A percentile compares a stretch with the other conserved stretches of the same genome.
phyloP scores from a whole-genome alignment of 345 rosid species.

The Acer campestre region DNA sequence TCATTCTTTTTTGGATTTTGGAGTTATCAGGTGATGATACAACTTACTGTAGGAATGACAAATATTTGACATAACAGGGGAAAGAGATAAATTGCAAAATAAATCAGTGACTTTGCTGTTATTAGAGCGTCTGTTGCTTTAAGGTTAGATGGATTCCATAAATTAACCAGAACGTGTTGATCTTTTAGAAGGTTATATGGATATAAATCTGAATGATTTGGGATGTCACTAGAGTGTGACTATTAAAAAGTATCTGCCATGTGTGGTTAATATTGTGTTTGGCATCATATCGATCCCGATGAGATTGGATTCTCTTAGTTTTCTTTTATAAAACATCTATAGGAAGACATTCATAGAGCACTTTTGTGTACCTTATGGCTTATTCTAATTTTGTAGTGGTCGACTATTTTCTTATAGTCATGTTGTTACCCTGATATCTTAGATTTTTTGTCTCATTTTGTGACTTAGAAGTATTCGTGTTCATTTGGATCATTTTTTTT shows the following conservation, averaged over 20 bases:
- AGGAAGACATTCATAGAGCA: background rate
- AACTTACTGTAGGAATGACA: background rate
- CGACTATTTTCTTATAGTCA: background rate
- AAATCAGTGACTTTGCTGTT: too few species aligned
- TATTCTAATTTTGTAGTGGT: background rate
- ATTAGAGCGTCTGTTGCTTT: too few species aligned
- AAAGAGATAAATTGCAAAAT: background rate
- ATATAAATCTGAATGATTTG: background rate
- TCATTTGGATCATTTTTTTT: background rate
- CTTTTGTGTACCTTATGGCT: background rate
- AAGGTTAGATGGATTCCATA: background rate
- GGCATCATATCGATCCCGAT: background rate
- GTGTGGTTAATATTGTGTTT: background rate
- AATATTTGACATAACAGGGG: background rate
- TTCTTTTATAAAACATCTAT: background rate
- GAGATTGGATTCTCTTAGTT: background rate
- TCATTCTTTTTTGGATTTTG: background rate
- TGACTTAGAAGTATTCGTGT: background rate
- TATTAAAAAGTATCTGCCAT: background rate
- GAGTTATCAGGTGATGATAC: background rate
- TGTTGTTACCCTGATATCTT: conserved; percentile 1
- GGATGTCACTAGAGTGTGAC: background rate
- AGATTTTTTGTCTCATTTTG: background rate
- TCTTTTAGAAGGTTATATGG: background rate
- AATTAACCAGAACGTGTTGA: background rate